Percentiles rank a stretch among this genome's conserved stretches.
Evolutionary conservation across 768 basidiomycete genomes (phyloP).

Genomic region (Mycena polygramma): DNA sequence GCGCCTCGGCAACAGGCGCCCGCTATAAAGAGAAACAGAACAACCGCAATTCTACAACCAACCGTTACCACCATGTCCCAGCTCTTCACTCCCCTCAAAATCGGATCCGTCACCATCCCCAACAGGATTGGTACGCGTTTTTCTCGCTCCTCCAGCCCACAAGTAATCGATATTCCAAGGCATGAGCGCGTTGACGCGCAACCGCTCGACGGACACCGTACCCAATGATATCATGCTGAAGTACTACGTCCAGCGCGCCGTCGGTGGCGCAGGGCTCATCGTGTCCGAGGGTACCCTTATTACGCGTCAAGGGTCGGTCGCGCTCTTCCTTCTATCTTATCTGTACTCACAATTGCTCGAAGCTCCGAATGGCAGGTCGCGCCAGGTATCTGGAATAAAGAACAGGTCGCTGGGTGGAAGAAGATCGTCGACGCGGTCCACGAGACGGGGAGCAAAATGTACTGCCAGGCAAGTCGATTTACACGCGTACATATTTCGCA

Average conservation of each 20-base stretch:
- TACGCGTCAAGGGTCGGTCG: conserved; percentile 54
- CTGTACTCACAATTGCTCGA: neutral
- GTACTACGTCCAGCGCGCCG: conserved; percentile 56
- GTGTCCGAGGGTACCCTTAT: conserved; percentile 57
- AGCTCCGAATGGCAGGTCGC: conserved; percentile 42
- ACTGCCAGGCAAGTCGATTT: conserved; percentile 50
- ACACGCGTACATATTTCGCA: neutral
- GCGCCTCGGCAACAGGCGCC: too few relatives aligned
- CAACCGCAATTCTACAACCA: neutral
- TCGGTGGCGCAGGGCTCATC: conserved; percentile 53
- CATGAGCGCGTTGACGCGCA: conserved; percentile 57
- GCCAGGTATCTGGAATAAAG: conserved; percentile 62
- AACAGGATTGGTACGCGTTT: conserved; percentile 23
- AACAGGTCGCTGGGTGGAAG: conserved; percentile 61
- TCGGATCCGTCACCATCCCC: conserved; percentile 23
- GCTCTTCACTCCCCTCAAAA: conserved; percentile 26
- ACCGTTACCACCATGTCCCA: conserved; percentile 10
- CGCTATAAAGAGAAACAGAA: too few relatives aligned
- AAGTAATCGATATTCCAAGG: neutral
- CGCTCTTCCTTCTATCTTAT: neutral
- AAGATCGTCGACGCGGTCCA: conserved; percentile 62
- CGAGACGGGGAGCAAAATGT: conserved; percentile 57
- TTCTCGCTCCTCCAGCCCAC: neutral
- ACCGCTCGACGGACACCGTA: conserved; percentile 52
- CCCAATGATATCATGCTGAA: conserved; percentile 55